Evolutionary conservation across 805 yeast genomes (phyloP).

Genomic region (Candida patagonica): DNA sequence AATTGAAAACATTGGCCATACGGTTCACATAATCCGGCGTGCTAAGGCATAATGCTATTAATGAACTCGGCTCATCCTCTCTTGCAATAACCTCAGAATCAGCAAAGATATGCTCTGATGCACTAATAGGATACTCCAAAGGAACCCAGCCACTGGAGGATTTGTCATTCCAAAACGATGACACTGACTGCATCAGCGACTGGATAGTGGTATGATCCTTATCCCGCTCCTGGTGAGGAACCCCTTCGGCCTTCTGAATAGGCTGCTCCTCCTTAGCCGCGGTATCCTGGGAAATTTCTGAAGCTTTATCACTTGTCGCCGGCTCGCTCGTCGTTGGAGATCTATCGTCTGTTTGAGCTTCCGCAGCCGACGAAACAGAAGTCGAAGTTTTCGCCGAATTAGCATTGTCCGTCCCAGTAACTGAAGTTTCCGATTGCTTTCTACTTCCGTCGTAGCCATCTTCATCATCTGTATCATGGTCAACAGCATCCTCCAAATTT

Average conservation of each 20-base stretch:
- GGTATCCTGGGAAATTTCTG: too few species aligned
- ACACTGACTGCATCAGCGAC: conserved; percentile 70
- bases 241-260: too few species aligned
- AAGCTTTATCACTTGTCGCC: too few species aligned
- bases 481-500: conserved; percentile 78
- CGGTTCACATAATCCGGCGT: conserved; percentile 67
- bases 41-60: conserved; percentile 86
- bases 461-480: conserved; percentile 9
- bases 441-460: too few species aligned
- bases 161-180: conserved; percentile 96
- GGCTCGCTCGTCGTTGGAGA: too few species aligned
- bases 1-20: background rate
- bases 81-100: conserved; percentile 90
- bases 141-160: conserved; percentile 95
- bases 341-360: too few species aligned
- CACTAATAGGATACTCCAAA: conserved; percentile 65
- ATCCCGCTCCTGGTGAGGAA: conserved; percentile 27
- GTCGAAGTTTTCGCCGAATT: too few species aligned
- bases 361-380: too few species aligned
- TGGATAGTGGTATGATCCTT: conserved; percentile 41
- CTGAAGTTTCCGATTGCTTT: too few species aligned
- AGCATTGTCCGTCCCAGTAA: too few species aligned
- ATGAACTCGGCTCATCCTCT: conserved; percentile 93
- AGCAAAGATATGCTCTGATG: conserved; percentile 83
- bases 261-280: too few species aligned